Base-by-base conservation (phyloP, 192 early-diverging fungal species). In the Podila epigama region DNA sequence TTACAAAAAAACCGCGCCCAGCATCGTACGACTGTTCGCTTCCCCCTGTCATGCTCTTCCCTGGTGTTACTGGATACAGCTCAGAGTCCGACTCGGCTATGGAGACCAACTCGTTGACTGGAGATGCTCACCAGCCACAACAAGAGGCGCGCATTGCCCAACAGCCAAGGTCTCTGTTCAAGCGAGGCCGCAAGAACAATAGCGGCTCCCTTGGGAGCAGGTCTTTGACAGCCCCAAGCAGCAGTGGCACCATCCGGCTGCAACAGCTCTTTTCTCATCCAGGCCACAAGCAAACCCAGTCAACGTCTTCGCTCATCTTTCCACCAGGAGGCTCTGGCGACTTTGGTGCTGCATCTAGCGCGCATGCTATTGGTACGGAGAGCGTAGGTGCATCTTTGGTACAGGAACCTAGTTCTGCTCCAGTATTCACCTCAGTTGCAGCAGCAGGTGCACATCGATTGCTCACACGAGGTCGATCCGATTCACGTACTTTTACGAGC, bases 231-330 rank as follows among this genome's bases (percentile, higher is more conserved):
- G n/a, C n/a, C n/a, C n/a, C n/a, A n/a, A n/a, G n/a, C n/a, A n/a
- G n/a, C n/a, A n/a, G 44, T n/a, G 50, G 32, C 37, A 48, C n/a
- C 7, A 48, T 22, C 8, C 8, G n/a, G 4, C 51, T 60, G 3
- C 65, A 67, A 40, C 72, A 75, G 8, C 7, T 61, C n/a, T 66
- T 75, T 31, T 67, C 58, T 2, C 72, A 75, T 20, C 72, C 59
- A 37, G 65, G 72, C 1, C 64, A 75, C 22, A 67, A 63, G 48
- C 42, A 63, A 48, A 62, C 65, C 15, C 65, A 68, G 51, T 68
- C 73, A 25, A 63, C 66, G 7, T 64, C 65, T 6, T 77, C 73
- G 1, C 31, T 72, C 5, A 34, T 72, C 16, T 12, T 25, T 1
- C 54, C 61, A 13, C 37, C 61, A 25, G 58, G 56, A 20, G 5